These are phyloP conservation scores for Sporothrix dimorphospora DNA, from an alignment of 2,329 filamentous ascomycete species.

Conservation along the genomic window DNA sequence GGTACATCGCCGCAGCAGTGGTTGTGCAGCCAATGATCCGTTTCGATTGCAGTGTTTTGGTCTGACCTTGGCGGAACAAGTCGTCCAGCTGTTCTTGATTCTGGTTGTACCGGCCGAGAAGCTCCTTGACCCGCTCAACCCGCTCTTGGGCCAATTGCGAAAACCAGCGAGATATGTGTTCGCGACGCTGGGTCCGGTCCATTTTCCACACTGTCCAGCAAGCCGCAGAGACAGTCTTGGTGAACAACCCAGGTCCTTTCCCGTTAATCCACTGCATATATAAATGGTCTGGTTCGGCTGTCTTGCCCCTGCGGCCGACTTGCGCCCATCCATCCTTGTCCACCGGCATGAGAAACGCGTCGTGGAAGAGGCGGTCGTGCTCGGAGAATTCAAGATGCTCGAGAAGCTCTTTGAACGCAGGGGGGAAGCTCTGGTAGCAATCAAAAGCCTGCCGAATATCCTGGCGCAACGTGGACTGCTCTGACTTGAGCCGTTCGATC, in stretches of 20 bases:
- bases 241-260: conserved; percentile 49
- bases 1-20: conserved; percentile 67
- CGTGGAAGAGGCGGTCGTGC: conserved; percentile 54
- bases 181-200: conserved; percentile 41
- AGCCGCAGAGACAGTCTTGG: conserved; percentile 36
- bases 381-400: conserved; percentile 56
- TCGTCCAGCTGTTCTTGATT: conserved; percentile 47
- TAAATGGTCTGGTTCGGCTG: conserved; percentile 53
- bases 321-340: conserved; percentile 49
- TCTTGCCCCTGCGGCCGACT: conserved; percentile 52
- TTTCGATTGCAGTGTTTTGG: conserved; percentile 53
- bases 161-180: conserved; percentile 49
- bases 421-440: conserved; percentile 28
- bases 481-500: conserved; percentile 47
- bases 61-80: conserved; percentile 49
- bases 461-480: conserved; percentile 36
- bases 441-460: conserved; percentile 26
- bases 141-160: conserved; percentile 54
- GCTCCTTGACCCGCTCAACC: conserved; percentile 45
- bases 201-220: conserved; percentile 57
- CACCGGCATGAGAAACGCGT: conserved; percentile 58
- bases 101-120: conserved; percentile 48
- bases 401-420: conserved; percentile 7
- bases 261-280: conserved; percentile 57
- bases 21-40: conserved; percentile 72